phyloP scores from a whole-genome alignment of 305 asterid genomes.

The Plantago lanceolata region DNA sequence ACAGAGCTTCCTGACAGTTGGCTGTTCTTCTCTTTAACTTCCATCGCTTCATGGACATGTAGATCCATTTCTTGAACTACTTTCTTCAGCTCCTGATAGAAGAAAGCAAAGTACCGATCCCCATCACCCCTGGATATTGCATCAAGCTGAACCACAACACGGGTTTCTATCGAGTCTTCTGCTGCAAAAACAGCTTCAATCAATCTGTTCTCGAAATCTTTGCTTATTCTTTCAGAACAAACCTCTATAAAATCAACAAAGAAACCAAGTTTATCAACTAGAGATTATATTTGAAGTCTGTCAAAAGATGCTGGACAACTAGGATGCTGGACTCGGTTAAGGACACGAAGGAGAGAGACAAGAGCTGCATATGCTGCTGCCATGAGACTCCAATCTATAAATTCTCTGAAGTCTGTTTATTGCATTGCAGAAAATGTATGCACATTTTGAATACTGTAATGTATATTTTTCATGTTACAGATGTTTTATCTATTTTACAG shows the following conservation, averaged over 20 bases:
- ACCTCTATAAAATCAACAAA: background rate
- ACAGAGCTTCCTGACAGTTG: background rate
- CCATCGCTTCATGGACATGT: background rate
- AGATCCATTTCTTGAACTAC: background rate
- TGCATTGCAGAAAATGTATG: too few species aligned
- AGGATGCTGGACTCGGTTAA: background rate
- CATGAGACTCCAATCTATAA: background rate
- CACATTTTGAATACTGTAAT: too few species aligned
- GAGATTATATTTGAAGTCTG: background rate
- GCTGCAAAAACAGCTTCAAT: background rate
- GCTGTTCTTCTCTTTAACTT: background rate
- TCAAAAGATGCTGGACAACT: background rate
- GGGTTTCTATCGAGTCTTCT: background rate
- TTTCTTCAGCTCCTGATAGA: background rate
- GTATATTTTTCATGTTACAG: too few species aligned
- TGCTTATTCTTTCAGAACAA: background rate
- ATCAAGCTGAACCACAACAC: background rate
- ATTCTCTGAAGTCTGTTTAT: background rate
- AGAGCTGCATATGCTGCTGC: slow-evolving; percentile 4
- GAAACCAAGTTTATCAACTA: background rate
- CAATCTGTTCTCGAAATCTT: background rate
- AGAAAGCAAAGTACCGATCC: background rate
- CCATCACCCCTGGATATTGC: background rate
- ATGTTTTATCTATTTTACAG: too few species aligned
- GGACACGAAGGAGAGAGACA: background rate